Conservation (phyloP, 169 alveolate genomes). For the Cryptosporidium bovis region DNA sequence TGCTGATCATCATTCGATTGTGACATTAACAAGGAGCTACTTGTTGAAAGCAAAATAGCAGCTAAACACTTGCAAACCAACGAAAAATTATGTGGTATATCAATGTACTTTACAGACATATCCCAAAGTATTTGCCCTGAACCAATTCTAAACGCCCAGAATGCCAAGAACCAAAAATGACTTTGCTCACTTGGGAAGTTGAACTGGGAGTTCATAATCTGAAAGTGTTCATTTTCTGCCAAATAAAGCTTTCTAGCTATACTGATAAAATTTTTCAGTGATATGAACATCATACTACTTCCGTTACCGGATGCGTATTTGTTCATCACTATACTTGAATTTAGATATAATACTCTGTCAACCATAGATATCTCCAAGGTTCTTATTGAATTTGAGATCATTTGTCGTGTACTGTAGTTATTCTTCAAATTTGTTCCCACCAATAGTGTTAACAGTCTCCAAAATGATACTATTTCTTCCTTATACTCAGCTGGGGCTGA, state of each 20-base stretch:
- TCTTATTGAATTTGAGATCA: conserved; percentile 29
- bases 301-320: conserved; percentile 24
- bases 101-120: conserved; percentile 20
- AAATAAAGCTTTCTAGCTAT: conserved; percentile 24
- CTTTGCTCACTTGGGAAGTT: conserved; percentile 31
- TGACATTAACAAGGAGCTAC: conserved; percentile 45
- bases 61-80: conserved; percentile 56
- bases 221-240: background rate
- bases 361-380: conserved; percentile 42
- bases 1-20: conserved; percentile 18
- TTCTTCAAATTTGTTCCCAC: conserved; percentile 37
- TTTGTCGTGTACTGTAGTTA: conserved; percentile 28
- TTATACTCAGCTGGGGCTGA: conserved; percentile 40
- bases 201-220: background rate
- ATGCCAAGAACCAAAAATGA: conserved; percentile 69
- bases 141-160: conserved; percentile 73
- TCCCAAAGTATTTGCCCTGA: conserved; percentile 68
- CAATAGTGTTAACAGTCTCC: conserved; percentile 38
- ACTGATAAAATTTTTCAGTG: conserved; percentile 30
- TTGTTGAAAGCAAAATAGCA: conserved; percentile 50
- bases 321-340: conserved; percentile 48
- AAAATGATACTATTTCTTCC: conserved; percentile 24
- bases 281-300: conserved; percentile 14
- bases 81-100: conserved; percentile 47
- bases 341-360: conserved; percentile 35